phyloP scores from a whole-genome alignment of 1,284 basidiomycete species.

The Anthracocystis setariae region DNA sequence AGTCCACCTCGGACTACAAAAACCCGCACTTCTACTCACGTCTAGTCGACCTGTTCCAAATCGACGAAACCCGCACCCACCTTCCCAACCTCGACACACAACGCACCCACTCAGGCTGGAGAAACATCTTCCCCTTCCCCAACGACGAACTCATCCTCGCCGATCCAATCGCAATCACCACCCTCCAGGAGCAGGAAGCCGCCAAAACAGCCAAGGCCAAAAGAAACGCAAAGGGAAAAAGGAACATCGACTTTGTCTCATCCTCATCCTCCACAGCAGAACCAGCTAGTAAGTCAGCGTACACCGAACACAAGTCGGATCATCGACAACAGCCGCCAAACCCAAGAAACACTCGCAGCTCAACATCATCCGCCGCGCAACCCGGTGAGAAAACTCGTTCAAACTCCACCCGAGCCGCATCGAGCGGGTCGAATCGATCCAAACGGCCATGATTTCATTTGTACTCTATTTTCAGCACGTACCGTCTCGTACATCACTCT shows the following conservation, averaged over 20 bases:
- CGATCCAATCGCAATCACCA: slow-evolving; percentile 14
- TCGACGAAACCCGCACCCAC: slow-evolving; percentile 75
- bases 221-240: neutral
- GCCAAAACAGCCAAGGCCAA: neutral
- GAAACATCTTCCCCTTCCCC: slow-evolving; percentile 13
- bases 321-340: neutral
- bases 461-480: neutral
- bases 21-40: slow-evolving; percentile 94
- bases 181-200: neutral
- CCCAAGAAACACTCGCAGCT: neutral
- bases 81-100: slow-evolving; percentile 19
- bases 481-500: neutral
- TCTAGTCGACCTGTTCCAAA: slow-evolving; percentile 87
- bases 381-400: neutral
- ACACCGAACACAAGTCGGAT: neutral
- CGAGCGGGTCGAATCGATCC: neutral
- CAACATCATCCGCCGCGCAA: neutral
- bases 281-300: neutral
- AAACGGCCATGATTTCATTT: neutral
- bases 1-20: slow-evolving; percentile 87
- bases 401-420: neutral
- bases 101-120: slow-evolving; percentile 4
- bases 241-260: slow-evolving; percentile 2
- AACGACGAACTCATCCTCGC: slow-evolving; percentile 14
- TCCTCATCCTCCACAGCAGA: neutral